Evolutionary conservation across 2,329 filamentous ascomycete species (phyloP), one percentile per base, ranked within the genome.

Genomic region (Thielaviopsis punctulata): DNA sequence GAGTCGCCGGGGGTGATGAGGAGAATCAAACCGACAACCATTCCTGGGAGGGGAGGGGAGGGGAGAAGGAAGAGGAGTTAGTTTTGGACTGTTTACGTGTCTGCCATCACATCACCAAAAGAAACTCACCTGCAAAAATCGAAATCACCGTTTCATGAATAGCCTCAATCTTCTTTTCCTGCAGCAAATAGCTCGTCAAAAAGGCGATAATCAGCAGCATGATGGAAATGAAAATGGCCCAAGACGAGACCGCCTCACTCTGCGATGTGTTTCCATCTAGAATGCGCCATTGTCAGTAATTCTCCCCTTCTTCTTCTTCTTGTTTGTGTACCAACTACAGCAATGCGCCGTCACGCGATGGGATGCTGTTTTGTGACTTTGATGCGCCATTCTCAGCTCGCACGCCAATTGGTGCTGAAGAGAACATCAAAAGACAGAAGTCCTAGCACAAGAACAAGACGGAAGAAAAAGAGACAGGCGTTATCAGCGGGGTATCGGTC

Each of bases 111-210:
- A 30, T 41, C 21, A n/a, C 7, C 23, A 48, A 24, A 22, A 50
- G 25, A 53, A 54, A 57, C 66, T 51, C 68, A 89, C 88, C 88
- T 54, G 88, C 89, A 70, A 98, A 96, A 64, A 98, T 98, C 56
- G 90, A 96, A 57, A 98, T 81, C 60, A 96, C 92, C 1, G 92
- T 98, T 71, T 98, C 92, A 67, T 98, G 92, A 52, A 98, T 84
- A 24, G 92, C 92, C 62, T 95, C 92, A 53, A 98, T 89, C 70
- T 93, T 95, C 69, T 86, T 89, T 69, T 92, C 86, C 68, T 96
- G 90, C 56, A 98, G 77, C 59, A 93, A 84, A 69, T 98, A 98
- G 73, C 89, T 95, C 45, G 88, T 94, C 67, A 96, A 94, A 61
- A 98, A 86, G 57, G 92, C 90, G 58, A 85, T 78, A 59, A 96